Percentiles rank a stretch among this genome's conserved stretches.
These are phyloP conservation scores for Trametes maxima DNA, from an alignment of 768 basidiomycete genomes.

Conservation along the genomic window DNA sequence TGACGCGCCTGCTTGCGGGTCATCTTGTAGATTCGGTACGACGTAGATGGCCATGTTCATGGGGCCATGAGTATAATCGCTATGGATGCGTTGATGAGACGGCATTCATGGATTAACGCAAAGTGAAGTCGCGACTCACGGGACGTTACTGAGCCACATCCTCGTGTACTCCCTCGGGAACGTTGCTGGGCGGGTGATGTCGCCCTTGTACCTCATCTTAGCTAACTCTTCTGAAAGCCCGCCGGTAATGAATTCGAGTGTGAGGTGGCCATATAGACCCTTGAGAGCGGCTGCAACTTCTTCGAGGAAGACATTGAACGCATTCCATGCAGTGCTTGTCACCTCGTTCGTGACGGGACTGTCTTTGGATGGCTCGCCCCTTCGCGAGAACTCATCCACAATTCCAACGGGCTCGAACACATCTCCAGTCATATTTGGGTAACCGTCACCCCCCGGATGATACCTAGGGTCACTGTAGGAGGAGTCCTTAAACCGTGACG, in stretches of 20 bases:
- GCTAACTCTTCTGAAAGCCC: constrained; percentile 36
- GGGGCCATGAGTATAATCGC: constrained; percentile 38
- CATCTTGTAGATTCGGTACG: constrained; percentile 31
- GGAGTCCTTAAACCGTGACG: constrained; percentile 15
- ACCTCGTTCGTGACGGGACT: constrained; percentile 4
- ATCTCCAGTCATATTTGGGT: constrained; percentile 28
- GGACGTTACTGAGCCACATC: constrained; percentile 41
- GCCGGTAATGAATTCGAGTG: constrained; percentile 35
- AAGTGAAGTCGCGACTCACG: constrained; percentile 26
- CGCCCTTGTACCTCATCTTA: constrained; percentile 33
- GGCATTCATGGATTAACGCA: no score
- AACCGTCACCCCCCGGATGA: constrained; percentile 4
- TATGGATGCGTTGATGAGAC: constrained; percentile 9
- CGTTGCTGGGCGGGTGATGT: constrained; percentile 26
- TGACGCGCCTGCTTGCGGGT: constrained; percentile 28
- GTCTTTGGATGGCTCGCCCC: not conserved
- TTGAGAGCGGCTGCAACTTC: constrained; percentile 31
- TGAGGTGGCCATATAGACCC: constrained; percentile 28
- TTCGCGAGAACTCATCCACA: not conserved
- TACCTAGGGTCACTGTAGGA: not conserved
- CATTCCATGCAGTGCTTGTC: not conserved
- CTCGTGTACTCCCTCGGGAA: constrained; percentile 38
- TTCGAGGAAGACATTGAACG: constrained; percentile 32
- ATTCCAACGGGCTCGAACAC: not conserved
- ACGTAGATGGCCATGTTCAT: constrained; percentile 33